Conservation (phyloP, 225 moss, liverwort and hornwort species). For the Pseudisothecium myosuroides region DNA sequence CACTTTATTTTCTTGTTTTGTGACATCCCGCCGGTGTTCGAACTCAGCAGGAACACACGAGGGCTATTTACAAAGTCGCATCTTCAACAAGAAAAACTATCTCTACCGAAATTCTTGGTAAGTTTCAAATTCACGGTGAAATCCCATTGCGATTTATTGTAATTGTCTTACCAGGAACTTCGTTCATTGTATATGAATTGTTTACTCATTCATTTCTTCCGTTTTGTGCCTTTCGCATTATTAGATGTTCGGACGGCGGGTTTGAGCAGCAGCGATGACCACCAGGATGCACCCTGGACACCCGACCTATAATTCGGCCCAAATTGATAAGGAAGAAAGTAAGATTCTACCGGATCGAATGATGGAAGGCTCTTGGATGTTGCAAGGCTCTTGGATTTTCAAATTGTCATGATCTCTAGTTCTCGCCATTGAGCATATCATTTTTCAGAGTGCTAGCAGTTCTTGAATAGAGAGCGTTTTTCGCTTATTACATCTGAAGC, state of each 20-base stretch:
- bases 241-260: neutral
- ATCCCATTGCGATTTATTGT: neutral
- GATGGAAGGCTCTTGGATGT: neutral
- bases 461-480: neutral
- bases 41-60: neutral
- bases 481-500: no score
- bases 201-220: neutral
- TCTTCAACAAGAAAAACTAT: neutral
- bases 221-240: neutral
- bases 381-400: neutral
- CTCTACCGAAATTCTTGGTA: neutral
- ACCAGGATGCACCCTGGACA: neutral
- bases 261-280: neutral
- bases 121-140: neutral
- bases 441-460: neutral
- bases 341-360: neutral
- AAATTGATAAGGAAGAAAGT: neutral
- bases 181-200: neutral
- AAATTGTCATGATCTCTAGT: neutral
- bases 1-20: neutral
- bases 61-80: neutral
- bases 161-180: neutral
- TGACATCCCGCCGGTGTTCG: neutral
- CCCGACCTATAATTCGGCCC: neutral
- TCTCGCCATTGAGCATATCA: neutral